A percentile compares a stretch with the other conserved stretches of the same genome.
Conservation (phyloP, 2,329 filamentous ascomycete genomes). For the Paracoccidioides brasiliensis region DNA sequence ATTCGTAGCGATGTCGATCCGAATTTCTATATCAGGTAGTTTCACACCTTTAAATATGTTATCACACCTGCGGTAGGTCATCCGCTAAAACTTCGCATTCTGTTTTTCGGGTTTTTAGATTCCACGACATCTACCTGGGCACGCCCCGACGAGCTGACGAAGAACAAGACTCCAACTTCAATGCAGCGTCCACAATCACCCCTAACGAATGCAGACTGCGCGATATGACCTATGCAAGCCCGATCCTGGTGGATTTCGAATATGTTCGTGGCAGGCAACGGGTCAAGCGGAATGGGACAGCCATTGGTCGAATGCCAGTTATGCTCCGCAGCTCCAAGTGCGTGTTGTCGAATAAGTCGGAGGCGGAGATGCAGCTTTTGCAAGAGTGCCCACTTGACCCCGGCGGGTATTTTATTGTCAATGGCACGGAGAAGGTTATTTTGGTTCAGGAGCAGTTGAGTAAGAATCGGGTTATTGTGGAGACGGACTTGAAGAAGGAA, state of each 20-base stretch:
- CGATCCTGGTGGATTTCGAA: conserved; percentile 82
- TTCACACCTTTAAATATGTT: neutral
- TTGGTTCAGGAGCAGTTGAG: conserved; percentile 96
- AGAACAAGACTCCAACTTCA: conserved; percentile 40
- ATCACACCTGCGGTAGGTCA: neutral
- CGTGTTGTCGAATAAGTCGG: conserved; percentile 67
- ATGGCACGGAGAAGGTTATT: conserved; percentile 97
- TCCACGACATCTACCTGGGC: conserved; percentile 80
- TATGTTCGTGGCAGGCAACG: conserved; percentile 75
- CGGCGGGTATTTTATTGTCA: conserved; percentile 94
- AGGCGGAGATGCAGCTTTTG: conserved; percentile 77
- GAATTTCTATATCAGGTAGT: conserved; percentile 72
- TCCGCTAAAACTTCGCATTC: neutral
- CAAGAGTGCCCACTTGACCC: conserved; percentile 95
- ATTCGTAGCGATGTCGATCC: conserved; percentile 87
- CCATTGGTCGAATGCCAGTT: conserved; percentile 82
- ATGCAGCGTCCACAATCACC: conserved; percentile 48
- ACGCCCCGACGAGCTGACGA: conserved; percentile 67
- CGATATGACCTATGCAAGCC: conserved; percentile 96
- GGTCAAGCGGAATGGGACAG: conserved; percentile 57
- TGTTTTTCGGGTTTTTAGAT: conserved; percentile 24
- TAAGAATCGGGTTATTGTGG: conserved; percentile 97
- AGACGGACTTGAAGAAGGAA: conserved; percentile 81
- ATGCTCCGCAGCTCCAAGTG: conserved; percentile 97
- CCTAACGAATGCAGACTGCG: conserved; percentile 93